Evolutionary conservation across 345 rosid genomes (phyloP).

Genomic region (Arabidopsis suecica): DNA sequence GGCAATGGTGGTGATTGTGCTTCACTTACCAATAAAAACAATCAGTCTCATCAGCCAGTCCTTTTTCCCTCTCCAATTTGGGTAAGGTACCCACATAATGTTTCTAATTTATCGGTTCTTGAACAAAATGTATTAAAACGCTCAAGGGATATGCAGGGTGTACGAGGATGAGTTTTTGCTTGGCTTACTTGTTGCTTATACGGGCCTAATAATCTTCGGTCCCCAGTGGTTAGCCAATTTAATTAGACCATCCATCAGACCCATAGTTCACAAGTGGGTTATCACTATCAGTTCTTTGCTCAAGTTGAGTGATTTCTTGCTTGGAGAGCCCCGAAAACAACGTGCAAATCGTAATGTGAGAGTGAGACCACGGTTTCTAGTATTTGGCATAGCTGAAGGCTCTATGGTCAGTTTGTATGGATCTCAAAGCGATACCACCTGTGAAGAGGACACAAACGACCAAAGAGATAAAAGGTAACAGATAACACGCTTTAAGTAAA

Average conservation of each 20-base stretch:
- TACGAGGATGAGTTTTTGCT: neutral
- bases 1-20: constrained; percentile 20
- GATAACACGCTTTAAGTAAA: neutral
- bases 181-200: constrained; percentile 15
- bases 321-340: constrained; percentile 15
- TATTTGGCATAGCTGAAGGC: constrained; percentile 31
- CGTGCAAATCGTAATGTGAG: neutral
- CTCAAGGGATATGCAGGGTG: constrained; percentile 19
- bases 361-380: neutral
- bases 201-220: neutral
- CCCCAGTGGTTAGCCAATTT: constrained; percentile 22
- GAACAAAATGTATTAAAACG: neutral
- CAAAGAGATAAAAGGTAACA: constrained; percentile 12
- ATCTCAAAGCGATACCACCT: constrained; percentile 20
- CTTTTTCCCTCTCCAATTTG: constrained; percentile 28
- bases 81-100: constrained; percentile 13
- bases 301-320: constrained; percentile 33
- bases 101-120: neutral
- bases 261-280: constrained; percentile 29
- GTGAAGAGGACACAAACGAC: neutral
- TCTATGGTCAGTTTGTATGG: constrained; percentile 17
- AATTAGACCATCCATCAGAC: constrained; percentile 19
- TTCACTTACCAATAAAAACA: constrained; percentile 33
- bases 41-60: constrained; percentile 11
- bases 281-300: constrained; percentile 29